These are phyloP conservation scores for Rickenella mellea DNA, from an alignment of 768 basidiomycete genomes.

Conservation along the genomic window DNA sequence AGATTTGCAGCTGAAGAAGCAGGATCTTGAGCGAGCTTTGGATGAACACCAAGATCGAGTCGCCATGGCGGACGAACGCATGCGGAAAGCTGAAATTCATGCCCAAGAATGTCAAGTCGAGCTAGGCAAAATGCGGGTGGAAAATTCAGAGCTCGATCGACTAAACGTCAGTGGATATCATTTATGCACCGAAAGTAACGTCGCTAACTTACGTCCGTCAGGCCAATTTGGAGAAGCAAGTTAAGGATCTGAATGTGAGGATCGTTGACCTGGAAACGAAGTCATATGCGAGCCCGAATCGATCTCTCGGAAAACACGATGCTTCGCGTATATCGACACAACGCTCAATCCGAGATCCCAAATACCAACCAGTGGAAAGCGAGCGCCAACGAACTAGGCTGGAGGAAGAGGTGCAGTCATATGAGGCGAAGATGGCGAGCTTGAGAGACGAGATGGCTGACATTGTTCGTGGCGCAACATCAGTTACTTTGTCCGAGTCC, in stretches of 20 bases:
- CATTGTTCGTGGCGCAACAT: conserved; percentile 49
- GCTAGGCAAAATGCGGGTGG: conserved; percentile 65
- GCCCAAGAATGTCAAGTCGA: conserved; percentile 71
- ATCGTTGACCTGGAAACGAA: conserved; percentile 78
- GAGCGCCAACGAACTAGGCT: conserved; percentile 52
- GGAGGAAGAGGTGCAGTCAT: conserved; percentile 55
- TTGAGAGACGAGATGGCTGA: conserved; percentile 53
- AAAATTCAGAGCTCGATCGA: conserved; percentile 74
- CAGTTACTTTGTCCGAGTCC: conserved; percentile 2
- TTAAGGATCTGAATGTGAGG: conserved; percentile 76
- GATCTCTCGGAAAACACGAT: conserved; percentile 32
- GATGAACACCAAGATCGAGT: conserved; percentile 75
- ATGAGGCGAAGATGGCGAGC: conserved; percentile 46
- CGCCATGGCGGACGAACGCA: conserved; percentile 58
- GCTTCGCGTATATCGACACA: conserved; percentile 21
- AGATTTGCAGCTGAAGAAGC: conserved; percentile 67
- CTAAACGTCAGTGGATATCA: conserved; percentile 46
- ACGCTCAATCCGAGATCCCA: conserved; percentile 36
- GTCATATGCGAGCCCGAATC: conserved; percentile 56
- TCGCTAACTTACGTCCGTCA: conserved; percentile 19
- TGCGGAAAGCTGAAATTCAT: conserved; percentile 73
- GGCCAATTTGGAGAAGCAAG: conserved; percentile 78
- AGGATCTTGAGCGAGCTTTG: conserved; percentile 67
- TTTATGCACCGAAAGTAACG: not conserved
- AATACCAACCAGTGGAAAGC: conserved; percentile 45